Evolutionary conservation across 2,329 filamentous ascomycete genomes (phyloP).

Genomic region (Fusarium denticulatum): DNA sequence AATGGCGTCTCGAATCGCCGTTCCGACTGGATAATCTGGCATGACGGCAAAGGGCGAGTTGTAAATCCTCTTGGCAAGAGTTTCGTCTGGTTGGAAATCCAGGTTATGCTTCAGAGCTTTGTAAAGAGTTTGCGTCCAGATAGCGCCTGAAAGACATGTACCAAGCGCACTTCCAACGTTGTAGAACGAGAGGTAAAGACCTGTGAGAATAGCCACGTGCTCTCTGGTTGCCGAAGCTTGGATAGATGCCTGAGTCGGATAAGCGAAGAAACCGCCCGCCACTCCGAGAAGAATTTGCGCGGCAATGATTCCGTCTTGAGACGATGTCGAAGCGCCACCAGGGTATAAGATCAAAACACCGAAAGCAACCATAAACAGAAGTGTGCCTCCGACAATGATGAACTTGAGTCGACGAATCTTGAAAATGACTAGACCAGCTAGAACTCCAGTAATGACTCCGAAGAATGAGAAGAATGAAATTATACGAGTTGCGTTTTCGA

Average conservation of each 20-base stretch:
- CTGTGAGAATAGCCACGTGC: constrained; percentile 52
- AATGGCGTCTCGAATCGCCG: constrained; percentile 55
- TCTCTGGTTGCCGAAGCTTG: constrained; percentile 51
- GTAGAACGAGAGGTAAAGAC: constrained; percentile 54
- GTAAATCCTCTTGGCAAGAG: constrained; percentile 51
- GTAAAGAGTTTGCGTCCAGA: constrained; percentile 55
- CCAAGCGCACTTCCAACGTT: constrained; percentile 55
- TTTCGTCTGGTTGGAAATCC: constrained; percentile 48
- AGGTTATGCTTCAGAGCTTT: constrained; percentile 46
- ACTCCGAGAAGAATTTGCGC: constrained; percentile 67
- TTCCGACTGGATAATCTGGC: constrained; percentile 53
- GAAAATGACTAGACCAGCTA: constrained; percentile 62
- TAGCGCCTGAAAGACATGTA: constrained; percentile 52
- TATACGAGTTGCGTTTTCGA: constrained; percentile 65
- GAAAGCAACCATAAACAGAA: constrained; percentile 65
- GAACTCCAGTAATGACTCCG: constrained; percentile 64
- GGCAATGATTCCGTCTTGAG: constrained; percentile 62
- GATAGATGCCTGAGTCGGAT: constrained; percentile 53
- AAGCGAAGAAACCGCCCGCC: constrained; percentile 66
- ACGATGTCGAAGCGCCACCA: constrained; percentile 55
- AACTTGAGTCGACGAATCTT: constrained; percentile 64
- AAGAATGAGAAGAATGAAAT: constrained; percentile 63
- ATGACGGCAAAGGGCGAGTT: constrained; percentile 50
- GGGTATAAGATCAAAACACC: constrained; percentile 65
- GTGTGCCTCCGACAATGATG: constrained; percentile 66